These are phyloP conservation scores for Colletotrichum phormii DNA, from an alignment of 2,329 filamentous ascomycete genomes.

Conservation along the genomic window DNA sequence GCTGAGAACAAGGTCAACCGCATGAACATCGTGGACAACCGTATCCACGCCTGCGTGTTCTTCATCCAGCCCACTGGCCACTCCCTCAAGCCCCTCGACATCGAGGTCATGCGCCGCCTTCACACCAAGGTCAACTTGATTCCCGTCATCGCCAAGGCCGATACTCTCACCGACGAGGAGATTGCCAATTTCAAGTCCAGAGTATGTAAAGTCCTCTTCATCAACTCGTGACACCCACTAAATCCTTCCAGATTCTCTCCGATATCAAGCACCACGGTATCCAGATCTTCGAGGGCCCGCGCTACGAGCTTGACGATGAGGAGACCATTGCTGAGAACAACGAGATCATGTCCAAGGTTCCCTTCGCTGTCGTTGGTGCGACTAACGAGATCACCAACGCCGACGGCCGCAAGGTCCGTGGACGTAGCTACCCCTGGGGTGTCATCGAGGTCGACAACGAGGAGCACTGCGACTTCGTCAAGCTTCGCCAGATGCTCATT, in stretches of 20 bases:
- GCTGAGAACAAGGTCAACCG: conserved; percentile 99
- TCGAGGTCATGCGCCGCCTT: conserved; percentile 98
- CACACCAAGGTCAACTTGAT: conserved; percentile 99
- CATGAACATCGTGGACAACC: conserved; percentile 99
- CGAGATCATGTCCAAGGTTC: conserved; percentile 99
- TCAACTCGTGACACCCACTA: conserved; percentile 15
- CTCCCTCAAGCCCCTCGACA: conserved; percentile 97
- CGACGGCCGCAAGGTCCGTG: conserved; percentile 95
- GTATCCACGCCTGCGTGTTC: conserved; percentile 98
- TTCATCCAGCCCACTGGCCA: conserved; percentile 99
- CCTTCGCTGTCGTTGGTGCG: conserved; percentile 96
- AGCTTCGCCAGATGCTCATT: conserved; percentile 99
- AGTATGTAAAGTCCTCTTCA: conserved; percentile 67
- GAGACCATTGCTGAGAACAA: conserved; percentile 99
- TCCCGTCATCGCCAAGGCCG: conserved; percentile 97
- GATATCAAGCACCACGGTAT: conserved; percentile 98
- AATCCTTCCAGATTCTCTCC: conserved; percentile 79
- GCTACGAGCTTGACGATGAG: conserved; percentile 98
- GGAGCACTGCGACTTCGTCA: conserved; percentile 99
- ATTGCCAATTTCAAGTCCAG: conserved; percentile 94
- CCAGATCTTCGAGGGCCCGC: conserved; percentile 98
- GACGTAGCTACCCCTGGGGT: conserved; percentile 97
- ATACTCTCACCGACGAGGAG: conserved; percentile 98
- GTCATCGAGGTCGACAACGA: conserved; percentile 99
- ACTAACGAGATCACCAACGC: conserved; percentile 92